These are phyloP conservation scores for Chaetomium strumarium DNA, from an alignment of 2,329 filamentous ascomycete species.

Conservation along the genomic window DNA sequence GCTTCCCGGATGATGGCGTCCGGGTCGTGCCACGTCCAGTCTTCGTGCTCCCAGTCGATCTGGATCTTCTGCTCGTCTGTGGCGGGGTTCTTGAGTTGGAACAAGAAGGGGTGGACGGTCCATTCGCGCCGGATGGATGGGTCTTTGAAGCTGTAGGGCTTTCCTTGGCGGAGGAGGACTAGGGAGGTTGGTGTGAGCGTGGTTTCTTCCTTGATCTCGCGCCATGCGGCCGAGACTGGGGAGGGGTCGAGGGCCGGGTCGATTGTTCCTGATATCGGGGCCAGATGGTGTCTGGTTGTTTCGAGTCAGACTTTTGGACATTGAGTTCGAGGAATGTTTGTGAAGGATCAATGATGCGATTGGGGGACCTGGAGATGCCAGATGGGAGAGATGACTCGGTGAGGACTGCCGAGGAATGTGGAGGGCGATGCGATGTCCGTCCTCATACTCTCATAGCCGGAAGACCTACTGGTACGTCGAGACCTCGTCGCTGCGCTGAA, in stretches of 20 bases:
- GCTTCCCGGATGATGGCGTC: constrained; percentile 43
- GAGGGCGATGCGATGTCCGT: too few relatives aligned
- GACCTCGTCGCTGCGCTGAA: constrained; percentile 54
- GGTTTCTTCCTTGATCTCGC: constrained; percentile 60
- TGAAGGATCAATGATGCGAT: not conserved
- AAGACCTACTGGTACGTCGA: constrained; percentile 50
- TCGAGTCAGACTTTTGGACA: not conserved
- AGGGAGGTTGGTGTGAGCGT: constrained; percentile 42
- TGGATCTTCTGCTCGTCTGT: constrained; percentile 40
- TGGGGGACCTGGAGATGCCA: too few relatives aligned
- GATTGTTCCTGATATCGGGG: constrained; percentile 57
- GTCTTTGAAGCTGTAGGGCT: constrained; percentile 53
- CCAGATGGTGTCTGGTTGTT: constrained; percentile 45
- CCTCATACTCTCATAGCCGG: not conserved
- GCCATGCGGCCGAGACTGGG: constrained; percentile 52
- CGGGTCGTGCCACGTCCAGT: constrained; percentile 52
- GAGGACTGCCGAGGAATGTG: too few relatives aligned
- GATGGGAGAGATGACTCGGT: too few relatives aligned
- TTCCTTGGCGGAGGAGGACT: constrained; percentile 49
- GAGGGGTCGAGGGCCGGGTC: constrained; percentile 43
- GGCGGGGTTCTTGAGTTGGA: constrained; percentile 38
- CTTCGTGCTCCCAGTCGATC: constrained; percentile 58
- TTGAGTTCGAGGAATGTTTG: too few relatives aligned
- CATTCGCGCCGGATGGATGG: constrained; percentile 48
- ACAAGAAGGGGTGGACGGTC: constrained; percentile 59